A percentile compares a stretch with the other conserved stretches of the same genome.
These are phyloP conservation scores for Saposhnikovia divaricata DNA, from an alignment of 129 eudicot species.

Conservation along the genomic window DNA sequence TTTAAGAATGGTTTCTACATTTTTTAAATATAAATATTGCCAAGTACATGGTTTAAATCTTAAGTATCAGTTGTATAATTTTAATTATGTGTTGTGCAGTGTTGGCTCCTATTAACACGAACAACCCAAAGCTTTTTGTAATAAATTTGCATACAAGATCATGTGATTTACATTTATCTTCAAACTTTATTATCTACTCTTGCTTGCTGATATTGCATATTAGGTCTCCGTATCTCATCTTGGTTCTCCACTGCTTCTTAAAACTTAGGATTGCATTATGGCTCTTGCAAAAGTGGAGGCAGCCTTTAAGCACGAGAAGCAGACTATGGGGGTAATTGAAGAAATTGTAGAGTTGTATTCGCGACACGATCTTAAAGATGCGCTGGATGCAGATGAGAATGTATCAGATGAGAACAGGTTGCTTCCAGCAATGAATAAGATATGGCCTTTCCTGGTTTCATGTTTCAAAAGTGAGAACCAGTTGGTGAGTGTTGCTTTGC, in stretches of 20 bases:
- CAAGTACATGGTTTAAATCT: too few relatives aligned
- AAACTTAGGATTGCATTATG: slow-evolving; percentile 53
- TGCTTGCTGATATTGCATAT: neutral
- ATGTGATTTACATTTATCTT: neutral
- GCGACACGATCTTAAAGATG: slow-evolving; percentile 50
- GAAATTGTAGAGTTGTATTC: slow-evolving; percentile 43
- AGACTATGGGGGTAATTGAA: slow-evolving; percentile 45
- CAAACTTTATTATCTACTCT: neutral
- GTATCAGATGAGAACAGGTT: slow-evolving; percentile 62
- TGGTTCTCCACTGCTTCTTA: neutral
- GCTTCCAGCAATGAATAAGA: slow-evolving; percentile 91
- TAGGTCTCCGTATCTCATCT: neutral
- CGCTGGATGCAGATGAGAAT: slow-evolving; percentile 59
- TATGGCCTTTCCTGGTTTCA: slow-evolving; percentile 90
- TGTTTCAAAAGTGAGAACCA: slow-evolving; percentile 66
- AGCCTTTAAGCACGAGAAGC: slow-evolving; percentile 58
- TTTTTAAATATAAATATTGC: too few relatives aligned
- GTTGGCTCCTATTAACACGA: neutral
- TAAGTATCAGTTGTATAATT: neutral
- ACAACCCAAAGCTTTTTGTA: neutral
- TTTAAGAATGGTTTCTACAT: neutral
- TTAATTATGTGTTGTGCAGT: neutral
- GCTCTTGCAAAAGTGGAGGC: slow-evolving; percentile 74
- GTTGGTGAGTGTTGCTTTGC: slow-evolving; percentile 43
- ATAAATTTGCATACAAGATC: neutral